A percentile compares a stretch with the other conserved stretches of the same genome.
Evolutionary conservation across 257 asterid species (phyloP).

Genomic region (Vinca minor): DNA sequence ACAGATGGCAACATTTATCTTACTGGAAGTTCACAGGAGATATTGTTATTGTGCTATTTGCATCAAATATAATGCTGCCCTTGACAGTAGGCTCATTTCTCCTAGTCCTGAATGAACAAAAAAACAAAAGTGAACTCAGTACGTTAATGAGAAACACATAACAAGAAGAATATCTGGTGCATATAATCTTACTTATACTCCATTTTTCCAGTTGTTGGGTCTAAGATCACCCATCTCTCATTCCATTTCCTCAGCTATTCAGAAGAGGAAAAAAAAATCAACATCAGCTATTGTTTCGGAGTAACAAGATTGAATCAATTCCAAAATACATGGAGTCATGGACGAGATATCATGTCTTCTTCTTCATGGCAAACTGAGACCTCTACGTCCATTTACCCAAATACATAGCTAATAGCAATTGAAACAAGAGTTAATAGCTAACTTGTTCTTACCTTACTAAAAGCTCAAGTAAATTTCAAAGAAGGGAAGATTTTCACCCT

Average conservation of each 20-base stretch:
- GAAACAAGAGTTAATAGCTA: not conserved
- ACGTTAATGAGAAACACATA: conserved; percentile 11
- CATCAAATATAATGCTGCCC: conserved; percentile 81
- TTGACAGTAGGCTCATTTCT: conserved; percentile 85
- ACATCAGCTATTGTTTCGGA: conserved; percentile 5
- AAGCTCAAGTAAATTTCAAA: not conserved
- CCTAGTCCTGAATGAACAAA: conserved; percentile 47
- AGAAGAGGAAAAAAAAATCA: conserved; percentile 14
- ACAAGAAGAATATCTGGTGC: conserved; percentile 1
- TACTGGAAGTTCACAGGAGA: conserved; percentile 98
- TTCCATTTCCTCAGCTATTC: conserved; percentile 92
- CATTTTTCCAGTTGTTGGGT: conserved; percentile 98
- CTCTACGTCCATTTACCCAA: not conserved
- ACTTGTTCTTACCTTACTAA: not conserved
- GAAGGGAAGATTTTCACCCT: not conserved
- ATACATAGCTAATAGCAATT: not conserved
- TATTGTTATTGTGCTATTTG: conserved; percentile 80
- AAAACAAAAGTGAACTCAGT: conserved; percentile 8
- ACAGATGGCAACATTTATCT: conserved; percentile 19
- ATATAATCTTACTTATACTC: conserved; percentile 75
- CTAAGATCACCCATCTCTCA: conserved; percentile 96
- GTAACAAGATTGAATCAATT: not conserved
- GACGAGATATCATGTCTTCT: not conserved
- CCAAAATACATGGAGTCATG: not conserved
- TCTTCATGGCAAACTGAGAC: not conserved